Conservation (phyloP, 768 basidiomycete genomes). For the Coprinopsis marcescibilis region DNA sequence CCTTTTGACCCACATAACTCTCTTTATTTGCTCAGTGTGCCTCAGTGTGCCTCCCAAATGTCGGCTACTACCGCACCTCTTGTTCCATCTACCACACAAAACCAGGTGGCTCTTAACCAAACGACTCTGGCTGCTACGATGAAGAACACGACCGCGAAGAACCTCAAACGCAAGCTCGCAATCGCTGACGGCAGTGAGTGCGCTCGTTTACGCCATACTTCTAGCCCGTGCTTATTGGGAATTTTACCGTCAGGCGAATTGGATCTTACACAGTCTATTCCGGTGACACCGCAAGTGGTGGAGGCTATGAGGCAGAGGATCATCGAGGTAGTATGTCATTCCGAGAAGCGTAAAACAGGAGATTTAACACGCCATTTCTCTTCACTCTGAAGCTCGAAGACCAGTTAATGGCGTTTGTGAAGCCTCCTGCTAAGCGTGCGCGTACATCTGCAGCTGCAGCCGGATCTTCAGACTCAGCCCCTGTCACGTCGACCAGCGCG, state of each 20-base stretch:
- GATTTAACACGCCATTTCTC: neutral
- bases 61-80: neutral
- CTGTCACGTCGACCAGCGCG: slow-evolving; percentile 16
- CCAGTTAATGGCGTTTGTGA: slow-evolving; percentile 15
- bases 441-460: slow-evolving; percentile 14
- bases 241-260: slow-evolving; percentile 20
- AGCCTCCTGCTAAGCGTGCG: slow-evolving; percentile 26
- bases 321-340: slow-evolving; percentile 2
- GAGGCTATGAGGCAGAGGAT: slow-evolving; percentile 1
- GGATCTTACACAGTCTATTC: slow-evolving; percentile 19
- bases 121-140: neutral
- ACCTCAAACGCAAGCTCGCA: slow-evolving; percentile 16
- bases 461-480: slow-evolving; percentile 10
- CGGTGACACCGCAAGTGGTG: slow-evolving; percentile 19
- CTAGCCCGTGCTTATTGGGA: slow-evolving; percentile 8
- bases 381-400: slow-evolving; percentile 26
- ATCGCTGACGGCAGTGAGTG: slow-evolving; percentile 18
- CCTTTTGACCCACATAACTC: too few relatives aligned
- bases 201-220: neutral
- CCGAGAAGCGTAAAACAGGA: neutral
- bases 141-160: slow-evolving; percentile 12
- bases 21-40: neutral
- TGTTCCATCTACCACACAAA: neutral
- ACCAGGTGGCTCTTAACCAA: neutral
- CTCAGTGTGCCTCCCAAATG: too few relatives aligned